Percentiles rank a stretch among this genome's conserved stretches.
These are phyloP conservation scores for Aspergillus sp. DNA, from an alignment of 2,329 filamentous ascomycete species.

Conservation along the genomic window DNA sequence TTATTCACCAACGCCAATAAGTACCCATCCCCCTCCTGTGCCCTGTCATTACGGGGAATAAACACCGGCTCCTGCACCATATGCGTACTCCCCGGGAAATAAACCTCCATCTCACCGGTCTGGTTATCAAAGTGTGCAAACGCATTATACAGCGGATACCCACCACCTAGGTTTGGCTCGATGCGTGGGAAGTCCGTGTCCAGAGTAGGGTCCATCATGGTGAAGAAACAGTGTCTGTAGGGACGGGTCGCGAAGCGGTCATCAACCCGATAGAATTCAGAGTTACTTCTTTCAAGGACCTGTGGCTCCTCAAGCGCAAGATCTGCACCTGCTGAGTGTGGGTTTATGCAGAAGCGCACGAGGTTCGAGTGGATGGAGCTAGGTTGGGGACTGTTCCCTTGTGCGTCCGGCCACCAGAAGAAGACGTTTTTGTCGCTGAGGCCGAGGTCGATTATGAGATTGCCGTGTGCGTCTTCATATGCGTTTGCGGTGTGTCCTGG, in stretches of 20 bases:
- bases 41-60: slow-evolving; percentile 16
- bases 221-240: slow-evolving; percentile 43
- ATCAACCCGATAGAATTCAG: slow-evolving; percentile 54
- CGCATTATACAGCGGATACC: slow-evolving; percentile 45
- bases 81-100: slow-evolving; percentile 46
- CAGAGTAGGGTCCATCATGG: slow-evolving; percentile 45
- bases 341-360: slow-evolving; percentile 27
- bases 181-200: slow-evolving; percentile 31
- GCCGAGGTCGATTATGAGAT: slow-evolving; percentile 37
- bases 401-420: slow-evolving; percentile 43
- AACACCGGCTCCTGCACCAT: slow-evolving; percentile 28
- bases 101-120: slow-evolving; percentile 41
- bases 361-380: slow-evolving; percentile 25
- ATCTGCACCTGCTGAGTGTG: slow-evolving; percentile 20
- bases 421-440: slow-evolving; percentile 44
- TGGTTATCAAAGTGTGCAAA: slow-evolving; percentile 46
- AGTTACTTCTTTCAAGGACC: slow-evolving; percentile 34
- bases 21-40: slow-evolving; percentile 23
- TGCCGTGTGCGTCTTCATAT: slow-evolving; percentile 31
- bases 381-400: slow-evolving; percentile 36
- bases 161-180: slow-evolving; percentile 29
- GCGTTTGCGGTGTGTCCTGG: slow-evolving; percentile 41
- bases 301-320: slow-evolving; percentile 17
- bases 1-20: slow-evolving; percentile 24
- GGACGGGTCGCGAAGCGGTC: slow-evolving; percentile 44